Base-by-base conservation (phyloP, 2,329 filamentous ascomycete species). In the Diaporthe australafricana region DNA sequence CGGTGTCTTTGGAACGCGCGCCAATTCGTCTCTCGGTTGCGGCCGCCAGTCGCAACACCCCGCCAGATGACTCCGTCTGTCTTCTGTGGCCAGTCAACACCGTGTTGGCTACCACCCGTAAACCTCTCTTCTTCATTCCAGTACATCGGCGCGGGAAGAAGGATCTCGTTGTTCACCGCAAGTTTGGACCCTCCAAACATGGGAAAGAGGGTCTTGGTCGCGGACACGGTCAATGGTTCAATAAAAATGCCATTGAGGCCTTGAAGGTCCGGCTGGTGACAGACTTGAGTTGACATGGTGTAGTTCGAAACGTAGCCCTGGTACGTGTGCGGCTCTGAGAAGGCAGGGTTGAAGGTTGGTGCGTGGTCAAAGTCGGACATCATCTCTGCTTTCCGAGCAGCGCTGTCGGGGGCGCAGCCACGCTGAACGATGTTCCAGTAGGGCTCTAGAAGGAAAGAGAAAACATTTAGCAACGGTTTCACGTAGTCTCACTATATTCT, bases 1-100 rank as follows among this genome's bases (percentile, higher is more conserved):
- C 93, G 91, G 77, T 94, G 93, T 4, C 93, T 89, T 74, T 95
- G 92, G 77, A 94, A 94, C 0, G 90, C 88, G 14, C 85, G 88
- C 93, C 93, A 95, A 76, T 91, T 94, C 35, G 86, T 76, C 79
- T 84, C 77, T 75, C 85, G 82, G 75, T 92, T 90, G 48, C 82
- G 81, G 1, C 91, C 91, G 2, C 91, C 91, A 1, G 91, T 92
- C 1, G 90, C 91, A 11, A 92, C 90, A 42, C 91, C 91, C 40
- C 91, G 89, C 91, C 91, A 93, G 63, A 92, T 82, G 45, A 88
- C 85, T 2, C 78, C 79, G 74, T 86, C 81, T 0, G 78, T 70
- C 80, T 93, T 93, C n/a, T 90, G 78, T 7, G 83, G 78, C 91
- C 91, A 92, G 4, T 84, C 77, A 0, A 84, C 78, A 53, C 89